Conservation (phyloP, 805 yeast genomes). For the Zygosaccharomyces siamensis region DNA sequence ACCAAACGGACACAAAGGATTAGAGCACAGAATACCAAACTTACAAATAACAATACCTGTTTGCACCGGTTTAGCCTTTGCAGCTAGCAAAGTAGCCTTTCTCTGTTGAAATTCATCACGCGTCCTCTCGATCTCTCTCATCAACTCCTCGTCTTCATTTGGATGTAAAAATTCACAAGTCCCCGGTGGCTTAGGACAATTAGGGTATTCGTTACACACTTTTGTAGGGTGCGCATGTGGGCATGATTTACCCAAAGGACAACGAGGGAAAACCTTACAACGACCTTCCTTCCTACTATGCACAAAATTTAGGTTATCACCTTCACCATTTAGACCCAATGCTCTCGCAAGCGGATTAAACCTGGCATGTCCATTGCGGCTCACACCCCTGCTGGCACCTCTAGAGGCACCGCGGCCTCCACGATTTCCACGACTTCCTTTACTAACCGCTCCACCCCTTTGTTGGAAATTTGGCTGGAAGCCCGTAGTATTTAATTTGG, state of each 20-base stretch:
- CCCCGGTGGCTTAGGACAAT: constrained; percentile 74
- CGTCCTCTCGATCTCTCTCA: constrained; percentile 61
- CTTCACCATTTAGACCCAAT: constrained; percentile 32
- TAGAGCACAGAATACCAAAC: constrained; percentile 69
- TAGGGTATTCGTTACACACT: constrained; percentile 67
- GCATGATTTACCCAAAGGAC: constrained; percentile 60
- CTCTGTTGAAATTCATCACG: constrained; percentile 48
- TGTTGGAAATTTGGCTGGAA: constrained; percentile 21
- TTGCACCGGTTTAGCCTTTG: constrained; percentile 37
- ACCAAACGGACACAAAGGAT: constrained; percentile 78
- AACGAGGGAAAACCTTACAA: constrained; percentile 67
- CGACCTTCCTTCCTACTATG: constrained; percentile 55
- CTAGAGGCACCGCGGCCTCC: constrained; percentile 21
- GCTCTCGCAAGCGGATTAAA: constrained; percentile 39
- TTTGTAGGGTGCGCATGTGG: constrained; percentile 76
- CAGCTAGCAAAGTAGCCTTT: constrained; percentile 35
- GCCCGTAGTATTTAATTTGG: constrained; percentile 13
- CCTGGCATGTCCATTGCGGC: constrained; percentile 29
- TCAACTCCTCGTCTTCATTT: constrained; percentile 71
- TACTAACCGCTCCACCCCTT: constrained; percentile 21
- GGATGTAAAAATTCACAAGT: constrained; percentile 83
- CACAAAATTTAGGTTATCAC: constrained; percentile 33
- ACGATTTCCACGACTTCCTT: constrained; percentile 21
- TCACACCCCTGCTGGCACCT: constrained; percentile 17
- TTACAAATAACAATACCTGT: constrained; percentile 63